Conservation (phyloP, 1,284 basidiomycete species). For the Peniophora sp. region DNA sequence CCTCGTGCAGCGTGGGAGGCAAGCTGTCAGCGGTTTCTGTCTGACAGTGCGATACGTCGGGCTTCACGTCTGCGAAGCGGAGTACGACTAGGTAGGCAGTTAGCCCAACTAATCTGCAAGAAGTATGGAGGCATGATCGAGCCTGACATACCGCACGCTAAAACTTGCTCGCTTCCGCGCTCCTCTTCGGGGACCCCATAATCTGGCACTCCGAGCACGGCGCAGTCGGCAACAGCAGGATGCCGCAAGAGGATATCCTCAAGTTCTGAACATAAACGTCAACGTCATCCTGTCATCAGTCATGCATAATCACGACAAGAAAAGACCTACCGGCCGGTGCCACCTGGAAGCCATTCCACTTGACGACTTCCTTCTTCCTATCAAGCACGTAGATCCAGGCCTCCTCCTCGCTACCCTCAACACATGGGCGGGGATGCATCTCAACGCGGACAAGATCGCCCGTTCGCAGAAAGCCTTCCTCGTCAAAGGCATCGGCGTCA, state of each 20-base stretch:
- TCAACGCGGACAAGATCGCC: neutral
- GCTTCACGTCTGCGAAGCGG: neutral
- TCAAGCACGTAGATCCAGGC: neutral
- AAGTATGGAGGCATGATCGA: neutral
- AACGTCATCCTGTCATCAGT: neutral
- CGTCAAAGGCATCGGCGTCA: neutral
- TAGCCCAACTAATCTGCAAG: neutral
- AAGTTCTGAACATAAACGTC: neutral
- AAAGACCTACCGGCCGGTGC: neutral
- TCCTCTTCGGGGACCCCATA: neutral
- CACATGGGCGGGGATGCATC: neutral
- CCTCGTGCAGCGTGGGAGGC: neutral
- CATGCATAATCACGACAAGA: neutral
- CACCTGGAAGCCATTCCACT: neutral
- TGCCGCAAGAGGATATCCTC: neutral
- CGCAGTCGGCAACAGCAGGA: neutral
- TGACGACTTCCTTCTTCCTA: neutral
- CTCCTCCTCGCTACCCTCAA: neutral
- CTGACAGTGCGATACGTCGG: too few species aligned
- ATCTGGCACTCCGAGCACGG: neutral
- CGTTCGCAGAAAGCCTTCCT: neutral
- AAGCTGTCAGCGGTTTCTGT: neutral
- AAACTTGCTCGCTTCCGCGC: neutral
- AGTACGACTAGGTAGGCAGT: neutral
- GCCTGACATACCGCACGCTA: neutral